Conservation (phyloP, 331 rosid species). For the Quercus tomentella region DNA sequence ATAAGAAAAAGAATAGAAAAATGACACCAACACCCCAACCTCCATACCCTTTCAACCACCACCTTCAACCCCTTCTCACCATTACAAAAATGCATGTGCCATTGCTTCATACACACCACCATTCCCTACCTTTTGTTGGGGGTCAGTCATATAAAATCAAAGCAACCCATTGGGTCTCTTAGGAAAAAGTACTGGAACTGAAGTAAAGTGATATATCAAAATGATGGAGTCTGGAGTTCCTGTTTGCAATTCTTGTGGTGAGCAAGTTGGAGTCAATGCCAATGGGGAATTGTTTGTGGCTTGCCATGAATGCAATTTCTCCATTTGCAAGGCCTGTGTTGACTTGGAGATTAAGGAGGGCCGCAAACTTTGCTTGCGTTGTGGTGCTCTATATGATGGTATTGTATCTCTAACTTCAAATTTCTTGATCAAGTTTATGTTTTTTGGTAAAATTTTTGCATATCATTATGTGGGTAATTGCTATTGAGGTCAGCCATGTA, state of each 20-base stretch:
- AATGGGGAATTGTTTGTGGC: slow-evolving; percentile 76
- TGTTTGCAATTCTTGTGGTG: slow-evolving; percentile 82
- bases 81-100: slow-evolving; percentile 20
- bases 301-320: slow-evolving; percentile 78
- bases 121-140: slow-evolving; percentile 12
- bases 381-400: slow-evolving; percentile 59
- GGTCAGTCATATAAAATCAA: neutral
- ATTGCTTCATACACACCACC: slow-evolving; percentile 1
- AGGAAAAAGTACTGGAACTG: neutral
- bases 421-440: neutral
- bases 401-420: slow-evolving; percentile 16
- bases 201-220: slow-evolving; percentile 12
- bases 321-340: slow-evolving; percentile 77
- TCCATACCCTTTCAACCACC: slow-evolving; percentile 38
- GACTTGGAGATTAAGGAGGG: slow-evolving; percentile 73
- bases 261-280: slow-evolving; percentile 44
- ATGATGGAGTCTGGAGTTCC: slow-evolving; percentile 90
- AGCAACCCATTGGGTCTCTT: neutral
- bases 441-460: neutral
- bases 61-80: slow-evolving; percentile 20
- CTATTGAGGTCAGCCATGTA: too few relatives aligned
- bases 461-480: too few relatives aligned
- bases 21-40: slow-evolving; percentile 50
- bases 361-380: slow-evolving; percentile 68
- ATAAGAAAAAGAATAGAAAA: neutral